These are phyloP conservation scores for Fusarium incarnatum DNA, from an alignment of 2,329 filamentous ascomycete genomes.

Conservation along the genomic window DNA sequence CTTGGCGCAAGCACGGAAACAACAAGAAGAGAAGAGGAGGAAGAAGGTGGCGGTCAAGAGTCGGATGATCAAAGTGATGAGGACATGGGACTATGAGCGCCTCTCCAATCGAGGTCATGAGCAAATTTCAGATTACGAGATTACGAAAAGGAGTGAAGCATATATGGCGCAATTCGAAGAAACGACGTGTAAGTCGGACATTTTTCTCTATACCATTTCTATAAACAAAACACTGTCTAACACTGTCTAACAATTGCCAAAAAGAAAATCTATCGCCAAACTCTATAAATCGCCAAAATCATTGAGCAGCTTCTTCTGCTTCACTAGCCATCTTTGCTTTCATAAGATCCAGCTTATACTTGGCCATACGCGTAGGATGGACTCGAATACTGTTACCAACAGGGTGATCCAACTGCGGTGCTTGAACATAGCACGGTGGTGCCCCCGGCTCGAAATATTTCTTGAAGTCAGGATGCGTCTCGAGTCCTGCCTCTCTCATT, in stretches of 20 bases:
- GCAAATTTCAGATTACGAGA: background rate
- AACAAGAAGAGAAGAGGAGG: conserved; percentile 80
- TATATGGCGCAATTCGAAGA: conserved; percentile 5
- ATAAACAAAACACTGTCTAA: no score
- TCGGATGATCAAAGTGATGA: conserved; percentile 70
- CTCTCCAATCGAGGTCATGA: background rate
- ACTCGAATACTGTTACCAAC: conserved; percentile 27
- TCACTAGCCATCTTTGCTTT: background rate
- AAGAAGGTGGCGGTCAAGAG: conserved; percentile 70
- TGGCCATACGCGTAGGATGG: conserved; percentile 36
- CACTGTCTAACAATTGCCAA: conserved; percentile 20
- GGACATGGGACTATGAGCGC: conserved; percentile 60
- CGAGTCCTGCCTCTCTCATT: conserved; percentile 7
- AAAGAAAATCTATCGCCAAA: conserved; percentile 9
- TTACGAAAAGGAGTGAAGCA: conserved; percentile 5
- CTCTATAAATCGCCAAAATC: background rate
- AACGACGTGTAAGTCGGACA: conserved; percentile 32
- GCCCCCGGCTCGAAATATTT: conserved; percentile 8
- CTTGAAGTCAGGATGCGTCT: conserved; percentile 15
- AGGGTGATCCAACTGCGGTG: conserved; percentile 22
- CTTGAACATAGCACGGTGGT: background rate
- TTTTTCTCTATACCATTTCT: conserved; percentile 3
- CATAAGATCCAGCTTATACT: conserved; percentile 17
- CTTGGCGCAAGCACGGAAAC: conserved; percentile 85
- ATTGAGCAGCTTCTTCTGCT: background rate